These are phyloP conservation scores for Cryphonectria japonica DNA, from an alignment of 2,329 filamentous ascomycete species.

Conservation along the genomic window DNA sequence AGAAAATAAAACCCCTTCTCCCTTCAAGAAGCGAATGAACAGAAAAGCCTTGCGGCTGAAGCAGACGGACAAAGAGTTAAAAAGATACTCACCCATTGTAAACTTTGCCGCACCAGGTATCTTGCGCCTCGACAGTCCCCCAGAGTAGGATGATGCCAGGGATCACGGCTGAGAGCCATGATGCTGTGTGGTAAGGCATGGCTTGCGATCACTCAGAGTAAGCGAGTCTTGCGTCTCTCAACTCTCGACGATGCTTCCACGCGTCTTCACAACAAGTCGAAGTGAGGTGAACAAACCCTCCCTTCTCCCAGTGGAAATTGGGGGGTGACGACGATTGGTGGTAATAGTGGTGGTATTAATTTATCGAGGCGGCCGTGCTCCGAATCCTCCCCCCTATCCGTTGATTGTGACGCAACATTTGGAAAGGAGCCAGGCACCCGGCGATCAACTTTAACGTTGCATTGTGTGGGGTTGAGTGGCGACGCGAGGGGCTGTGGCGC, in stretches of 20 bases:
- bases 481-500: background rate
- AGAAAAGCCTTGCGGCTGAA: too few species aligned
- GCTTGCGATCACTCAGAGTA: background rate
- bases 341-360: background rate
- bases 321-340: background rate
- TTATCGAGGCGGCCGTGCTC: background rate
- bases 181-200: constrained; percentile 12
- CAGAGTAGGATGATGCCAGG: constrained; percentile 3
- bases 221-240: background rate
- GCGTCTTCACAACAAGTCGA: background rate
- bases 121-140: constrained; percentile 11
- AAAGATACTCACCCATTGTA: constrained; percentile 44
- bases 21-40: too few species aligned
- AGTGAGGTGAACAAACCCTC: background rate
- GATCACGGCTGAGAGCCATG: constrained; percentile 19
- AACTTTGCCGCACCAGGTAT: constrained; percentile 51
- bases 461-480: constrained; percentile 2
- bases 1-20: too few species aligned
- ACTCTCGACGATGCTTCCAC: background rate
- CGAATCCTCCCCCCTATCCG: background rate
- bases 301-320: too few species aligned
- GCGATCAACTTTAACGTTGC: constrained; percentile 3
- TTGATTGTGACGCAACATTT: constrained; percentile 4
- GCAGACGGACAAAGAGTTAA: too few species aligned
- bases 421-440: background rate